Evolutionary conservation across 805 yeast genomes (phyloP), one percentile per base, ranked within the genome.

Genomic region (Blastobotrys americana): DNA sequence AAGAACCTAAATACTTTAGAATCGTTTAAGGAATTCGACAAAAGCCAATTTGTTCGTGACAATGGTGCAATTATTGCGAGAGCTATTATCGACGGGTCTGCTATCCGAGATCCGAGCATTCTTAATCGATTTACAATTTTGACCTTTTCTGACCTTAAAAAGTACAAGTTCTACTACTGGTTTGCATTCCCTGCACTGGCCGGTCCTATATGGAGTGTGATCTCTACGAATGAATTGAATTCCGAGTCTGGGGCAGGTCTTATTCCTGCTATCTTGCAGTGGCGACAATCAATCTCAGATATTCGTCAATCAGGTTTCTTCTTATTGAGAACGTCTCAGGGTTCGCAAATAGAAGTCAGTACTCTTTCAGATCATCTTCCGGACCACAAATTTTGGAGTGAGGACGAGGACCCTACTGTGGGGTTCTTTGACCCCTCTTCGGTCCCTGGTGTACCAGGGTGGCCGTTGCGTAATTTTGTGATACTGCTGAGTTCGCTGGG

Each of bases 101-200:
- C 68, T 2, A 51, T 73, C 2, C 38, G 53, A 1, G 58, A 71
- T 40, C 78, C 82, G 0, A 55, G 67, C 0, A 20, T 63, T 3
- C 59, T 80, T 22, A 55, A 67, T 10, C 53, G 59, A 5, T 79
- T 82, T 51, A 63, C 66, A 3, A 53, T 84, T 1, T 66, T 89
- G 22, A 72, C 88, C 35, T 93, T 80, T 65, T 83, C 95, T 1
- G 98, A 93, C 62, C 72, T 93, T 59, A 93, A 93, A 61, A 86
- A 84, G 64, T 89, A 84, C 67, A 80, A 75, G 56, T 90, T 83
- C 58, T 83, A 76, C 57, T 89, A 93, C 64, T 94, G 99, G 98
- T 74, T 85, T 51, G 82, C 86, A 13, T 78, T 78, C 50, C 97
- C 98, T 0, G 65, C 76, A 1, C 60, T 86, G 27, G 69, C 70